phyloP scores from a whole-genome alignment of 306 rosid genomes.

The Sicyos edulis region DNA sequence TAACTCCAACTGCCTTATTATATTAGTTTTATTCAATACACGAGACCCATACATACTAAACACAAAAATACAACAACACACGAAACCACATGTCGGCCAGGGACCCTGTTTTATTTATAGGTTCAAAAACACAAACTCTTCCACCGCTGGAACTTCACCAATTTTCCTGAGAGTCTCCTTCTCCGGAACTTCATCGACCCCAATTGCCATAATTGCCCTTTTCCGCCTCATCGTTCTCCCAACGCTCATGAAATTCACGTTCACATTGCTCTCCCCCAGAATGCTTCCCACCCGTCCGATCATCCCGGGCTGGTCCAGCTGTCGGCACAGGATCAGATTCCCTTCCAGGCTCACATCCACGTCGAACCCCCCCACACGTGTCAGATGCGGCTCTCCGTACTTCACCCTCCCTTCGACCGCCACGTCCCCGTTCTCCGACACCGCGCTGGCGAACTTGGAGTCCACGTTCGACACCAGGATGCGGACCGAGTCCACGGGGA shows the following conservation, averaged over 20 bases:
- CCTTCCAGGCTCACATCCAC: slow-evolving; percentile 90
- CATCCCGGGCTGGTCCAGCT: slow-evolving; percentile 87
- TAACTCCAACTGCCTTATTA: background rate
- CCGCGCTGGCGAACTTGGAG: slow-evolving; percentile 68
- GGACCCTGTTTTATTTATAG: too few species aligned
- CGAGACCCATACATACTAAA: background rate
- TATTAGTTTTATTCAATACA: background rate
- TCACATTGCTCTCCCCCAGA: slow-evolving; percentile 57
- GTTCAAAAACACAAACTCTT: slow-evolving; percentile 82
- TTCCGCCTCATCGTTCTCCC: slow-evolving; percentile 58
- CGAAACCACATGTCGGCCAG: background rate
- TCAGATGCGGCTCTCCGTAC: slow-evolving; percentile 62
- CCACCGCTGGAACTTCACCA: slow-evolving; percentile 62
- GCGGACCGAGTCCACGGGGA: slow-evolving; percentile 66
- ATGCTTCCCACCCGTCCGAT: slow-evolving; percentile 79
- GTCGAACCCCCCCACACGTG: slow-evolving; percentile 53
- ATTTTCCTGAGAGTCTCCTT: slow-evolving; percentile 47
- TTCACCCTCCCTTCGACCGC: slow-evolving; percentile 84
- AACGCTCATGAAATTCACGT: slow-evolving; percentile 90
- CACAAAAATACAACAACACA: background rate
- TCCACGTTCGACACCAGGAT: slow-evolving; percentile 53
- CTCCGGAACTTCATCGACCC: slow-evolving; percentile 80
- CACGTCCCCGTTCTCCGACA: slow-evolving; percentile 44
- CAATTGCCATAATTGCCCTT: slow-evolving; percentile 82
- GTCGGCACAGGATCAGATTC: slow-evolving; percentile 70